These are phyloP conservation scores for Coemansia sp. DNA, from an alignment of 192 early-diverging fungal species.

Conservation along the genomic window DNA sequence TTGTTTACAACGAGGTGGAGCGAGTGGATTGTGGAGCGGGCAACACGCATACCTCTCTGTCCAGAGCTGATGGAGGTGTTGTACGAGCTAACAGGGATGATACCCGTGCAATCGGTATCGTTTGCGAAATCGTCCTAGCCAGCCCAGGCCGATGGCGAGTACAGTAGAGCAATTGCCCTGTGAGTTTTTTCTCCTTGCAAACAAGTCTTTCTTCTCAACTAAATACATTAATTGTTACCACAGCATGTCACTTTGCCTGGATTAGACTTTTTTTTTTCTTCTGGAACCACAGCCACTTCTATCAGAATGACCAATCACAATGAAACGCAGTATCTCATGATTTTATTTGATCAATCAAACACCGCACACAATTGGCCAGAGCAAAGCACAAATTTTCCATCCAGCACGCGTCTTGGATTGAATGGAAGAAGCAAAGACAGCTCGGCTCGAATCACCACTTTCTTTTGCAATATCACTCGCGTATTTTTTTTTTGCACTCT, in stretches of 20 bases:
- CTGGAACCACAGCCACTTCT: no score
- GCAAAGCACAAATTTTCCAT: neutral
- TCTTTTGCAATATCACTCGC: neutral
- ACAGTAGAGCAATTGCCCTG: neutral
- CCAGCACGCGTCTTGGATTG: neutral
- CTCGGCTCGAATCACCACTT: constrained; percentile 9
- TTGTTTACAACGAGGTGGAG: constrained; percentile 37
- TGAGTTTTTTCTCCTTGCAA: constrained; percentile 5
- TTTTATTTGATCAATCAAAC: constrained; percentile 4
- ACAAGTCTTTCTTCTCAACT: no score
- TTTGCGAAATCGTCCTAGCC: neutral
- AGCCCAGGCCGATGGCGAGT: no score
- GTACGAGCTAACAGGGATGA: constrained; percentile 42
- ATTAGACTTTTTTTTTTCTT: no score
- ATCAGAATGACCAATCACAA: no score
- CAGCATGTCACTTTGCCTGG: no score
- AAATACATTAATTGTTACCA: no score
- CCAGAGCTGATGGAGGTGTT: constrained; percentile 32
- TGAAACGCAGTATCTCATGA: neutral
- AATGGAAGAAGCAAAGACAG: neutral
- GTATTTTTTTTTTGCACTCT: neutral
- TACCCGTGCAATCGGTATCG: constrained; percentile 22
- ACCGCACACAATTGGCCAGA: neutral
- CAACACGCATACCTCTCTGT: constrained; percentile 14
- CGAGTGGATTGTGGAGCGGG: constrained; percentile 42